Conservation (phyloP, 768 basidiomycete genomes). For the Suillus plorans region DNA sequence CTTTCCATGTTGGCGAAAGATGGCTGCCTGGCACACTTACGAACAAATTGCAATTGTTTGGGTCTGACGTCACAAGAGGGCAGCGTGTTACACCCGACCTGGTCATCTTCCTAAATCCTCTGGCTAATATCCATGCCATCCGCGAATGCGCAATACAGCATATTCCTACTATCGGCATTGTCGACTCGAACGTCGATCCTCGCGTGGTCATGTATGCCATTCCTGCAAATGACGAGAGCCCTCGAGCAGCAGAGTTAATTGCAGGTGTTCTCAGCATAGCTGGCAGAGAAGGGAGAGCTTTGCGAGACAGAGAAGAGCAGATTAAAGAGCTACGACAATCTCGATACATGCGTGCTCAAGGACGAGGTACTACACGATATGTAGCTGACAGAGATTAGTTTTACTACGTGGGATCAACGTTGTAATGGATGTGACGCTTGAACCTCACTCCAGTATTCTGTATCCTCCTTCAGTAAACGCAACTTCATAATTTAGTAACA, state of each 20-base stretch:
- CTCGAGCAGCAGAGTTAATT: slow-evolving; percentile 87
- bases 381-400: not conserved
- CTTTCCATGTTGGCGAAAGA: slow-evolving; percentile 80
- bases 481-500: slow-evolving; percentile 1
- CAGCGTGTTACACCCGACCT: slow-evolving; percentile 79
- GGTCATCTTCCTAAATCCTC: slow-evolving; percentile 88
- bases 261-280: slow-evolving; percentile 90
- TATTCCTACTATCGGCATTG: slow-evolving; percentile 90
- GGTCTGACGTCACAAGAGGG: slow-evolving; percentile 49
- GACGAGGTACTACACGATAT: slow-evolving; percentile 5
- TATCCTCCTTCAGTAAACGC: slow-evolving; percentile 19
- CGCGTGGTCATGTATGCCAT: slow-evolving; percentile 97
- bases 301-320: slow-evolving; percentile 35
- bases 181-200: slow-evolving; percentile 95
- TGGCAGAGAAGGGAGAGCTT: slow-evolving; percentile 67
- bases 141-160: slow-evolving; percentile 88
- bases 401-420: slow-evolving; percentile 11
- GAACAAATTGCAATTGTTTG: slow-evolving; percentile 76
- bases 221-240: slow-evolving; percentile 96
- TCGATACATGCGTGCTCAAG: slow-evolving; percentile 5
- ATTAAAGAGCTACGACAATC: slow-evolving; percentile 13
- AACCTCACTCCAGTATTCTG: slow-evolving; percentile 72
- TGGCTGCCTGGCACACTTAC: slow-evolving; percentile 98
- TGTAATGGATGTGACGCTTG: slow-evolving; percentile 45
- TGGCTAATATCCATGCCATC: slow-evolving; percentile 80